These are phyloP conservation scores for Aurinia saxatilis DNA, from an alignment of 345 rosid species.

Conservation along the genomic window DNA sequence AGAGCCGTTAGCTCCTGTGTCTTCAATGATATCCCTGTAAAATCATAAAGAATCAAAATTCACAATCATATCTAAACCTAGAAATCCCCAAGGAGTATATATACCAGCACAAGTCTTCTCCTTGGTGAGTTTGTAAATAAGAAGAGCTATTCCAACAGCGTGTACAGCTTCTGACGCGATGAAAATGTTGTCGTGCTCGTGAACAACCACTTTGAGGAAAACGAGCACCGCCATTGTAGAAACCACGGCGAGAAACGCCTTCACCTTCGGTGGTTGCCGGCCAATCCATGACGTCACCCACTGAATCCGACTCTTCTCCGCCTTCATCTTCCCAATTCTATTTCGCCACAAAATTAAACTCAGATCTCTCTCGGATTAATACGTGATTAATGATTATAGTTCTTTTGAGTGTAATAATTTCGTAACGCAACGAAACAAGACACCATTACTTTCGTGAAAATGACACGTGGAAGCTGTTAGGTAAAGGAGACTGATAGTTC, in stretches of 20 bases:
- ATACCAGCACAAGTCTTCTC: conserved; percentile 87
- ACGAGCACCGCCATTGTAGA: conserved; percentile 49
- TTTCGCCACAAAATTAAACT: not conserved
- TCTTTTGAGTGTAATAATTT: not conserved
- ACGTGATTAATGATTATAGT: not conserved
- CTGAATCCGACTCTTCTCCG: conserved; percentile 52
- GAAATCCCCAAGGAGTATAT: not conserved
- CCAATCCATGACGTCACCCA: conserved; percentile 60
- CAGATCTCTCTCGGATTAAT: conserved; percentile 3
- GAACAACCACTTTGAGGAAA: conserved; percentile 58
- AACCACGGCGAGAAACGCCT: conserved; percentile 49
- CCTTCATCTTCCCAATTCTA: conserved; percentile 34
- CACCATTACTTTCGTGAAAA: conserved; percentile 21
- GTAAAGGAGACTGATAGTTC: no score
- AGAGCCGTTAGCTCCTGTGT: conserved; percentile 85
- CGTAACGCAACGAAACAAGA: conserved; percentile 13
- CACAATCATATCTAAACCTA: not conserved
- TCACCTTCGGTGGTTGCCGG: conserved; percentile 77
- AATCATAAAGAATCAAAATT: not conserved
- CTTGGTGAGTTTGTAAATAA: conserved; percentile 79
- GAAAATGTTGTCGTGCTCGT: conserved; percentile 86
- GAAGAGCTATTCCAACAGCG: conserved; percentile 69
- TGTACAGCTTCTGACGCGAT: conserved; percentile 86
- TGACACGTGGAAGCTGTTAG: conserved; percentile 27
- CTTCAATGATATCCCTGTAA: conserved; percentile 74